Evolutionary conservation across 2,329 filamentous ascomycete species (phyloP).

Genomic region (Hypocreales sp.): DNA sequence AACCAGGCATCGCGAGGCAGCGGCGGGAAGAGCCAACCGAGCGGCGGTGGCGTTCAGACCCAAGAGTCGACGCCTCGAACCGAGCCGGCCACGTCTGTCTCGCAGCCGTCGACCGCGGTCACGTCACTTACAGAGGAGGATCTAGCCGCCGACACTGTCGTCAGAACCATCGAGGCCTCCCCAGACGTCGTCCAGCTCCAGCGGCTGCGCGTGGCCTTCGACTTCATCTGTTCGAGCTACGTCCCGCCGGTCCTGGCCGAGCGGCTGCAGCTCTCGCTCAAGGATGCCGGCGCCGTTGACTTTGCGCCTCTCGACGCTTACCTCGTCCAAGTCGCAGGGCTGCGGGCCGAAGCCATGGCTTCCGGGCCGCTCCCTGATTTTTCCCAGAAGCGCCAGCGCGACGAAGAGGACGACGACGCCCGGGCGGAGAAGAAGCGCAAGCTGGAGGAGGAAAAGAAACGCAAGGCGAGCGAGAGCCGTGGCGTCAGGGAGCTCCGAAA

Average conservation of each 20-base stretch:
- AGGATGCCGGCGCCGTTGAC: constrained; percentile 29
- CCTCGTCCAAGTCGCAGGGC: constrained; percentile 44
- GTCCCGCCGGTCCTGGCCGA: constrained; percentile 28
- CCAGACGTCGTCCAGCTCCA: constrained; percentile 41
- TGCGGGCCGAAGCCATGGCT: constrained; percentile 57
- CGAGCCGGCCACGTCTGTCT: constrained; percentile 14
- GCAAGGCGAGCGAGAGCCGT: constrained; percentile 57
- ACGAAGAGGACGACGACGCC: constrained; percentile 51
- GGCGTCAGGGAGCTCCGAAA: constrained; percentile 74
- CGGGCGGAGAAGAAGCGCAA: constrained; percentile 69
- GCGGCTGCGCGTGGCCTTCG: constrained; percentile 45
- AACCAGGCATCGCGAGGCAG: too few species aligned
- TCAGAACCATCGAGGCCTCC: constrained; percentile 28
- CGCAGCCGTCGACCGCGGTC: constrained; percentile 27
- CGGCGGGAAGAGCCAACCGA: too few species aligned
- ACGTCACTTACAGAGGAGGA: constrained; percentile 24
- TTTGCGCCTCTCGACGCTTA: constrained; percentile 61
- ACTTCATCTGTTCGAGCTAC: constrained; percentile 50
- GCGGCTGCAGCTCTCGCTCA: constrained; percentile 23
- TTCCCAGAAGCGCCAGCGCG: constrained; percentile 48
- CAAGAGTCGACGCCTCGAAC: constrained; percentile 8
- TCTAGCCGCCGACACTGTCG: constrained; percentile 16
- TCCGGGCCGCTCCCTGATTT: constrained; percentile 55
- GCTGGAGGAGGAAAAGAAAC: constrained; percentile 78
- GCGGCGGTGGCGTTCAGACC: too few species aligned